A percentile compares a stretch with the other conserved stretches of the same genome.
These are phyloP conservation scores for Bipolaris oryzae DNA, from an alignment of 2,329 filamentous ascomycete species.

Conservation along the genomic window DNA sequence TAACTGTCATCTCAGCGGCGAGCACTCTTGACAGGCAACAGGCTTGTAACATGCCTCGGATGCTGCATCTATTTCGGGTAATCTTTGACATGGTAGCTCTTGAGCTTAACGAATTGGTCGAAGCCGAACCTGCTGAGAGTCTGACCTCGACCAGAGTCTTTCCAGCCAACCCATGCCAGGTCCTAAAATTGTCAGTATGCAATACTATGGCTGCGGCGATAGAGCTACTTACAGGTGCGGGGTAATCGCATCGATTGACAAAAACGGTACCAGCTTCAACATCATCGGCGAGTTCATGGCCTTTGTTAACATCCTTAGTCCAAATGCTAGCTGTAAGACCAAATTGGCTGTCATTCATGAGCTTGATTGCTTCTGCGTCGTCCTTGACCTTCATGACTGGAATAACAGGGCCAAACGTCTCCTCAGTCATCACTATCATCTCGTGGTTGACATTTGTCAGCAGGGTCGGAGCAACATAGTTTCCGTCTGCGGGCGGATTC, in stretches of 20 bases:
- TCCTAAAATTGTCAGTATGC: constrained; percentile 61
- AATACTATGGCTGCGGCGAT: neutral
- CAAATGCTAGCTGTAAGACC: constrained; percentile 96
- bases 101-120: constrained; percentile 94
- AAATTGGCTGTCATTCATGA: constrained; percentile 96
- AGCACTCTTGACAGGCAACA: constrained; percentile 19
- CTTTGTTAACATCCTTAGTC: constrained; percentile 83
- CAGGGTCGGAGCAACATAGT: constrained; percentile 86
- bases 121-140: constrained; percentile 90
- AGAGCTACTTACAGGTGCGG: constrained; percentile 75
- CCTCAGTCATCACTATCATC: constrained; percentile 89
- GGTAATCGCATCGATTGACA: constrained; percentile 92
- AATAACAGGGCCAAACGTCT: constrained; percentile 94
- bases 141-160: constrained; percentile 91
- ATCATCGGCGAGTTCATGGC: constrained; percentile 75
- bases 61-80: constrained; percentile 60
- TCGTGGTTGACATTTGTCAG: constrained; percentile 78
- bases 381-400: constrained; percentile 83
- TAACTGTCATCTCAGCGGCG: neutral
- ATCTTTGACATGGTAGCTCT: constrained; percentile 93
- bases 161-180: constrained; percentile 97
- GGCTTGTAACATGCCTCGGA: constrained; percentile 14
- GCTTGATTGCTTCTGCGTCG: constrained; percentile 78
- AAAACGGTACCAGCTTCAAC: constrained; percentile 96
- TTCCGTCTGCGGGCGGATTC: constrained; percentile 75